Conservation (phyloP, 208 protist genomes). For the Tetramitus jugosus region DNA sequence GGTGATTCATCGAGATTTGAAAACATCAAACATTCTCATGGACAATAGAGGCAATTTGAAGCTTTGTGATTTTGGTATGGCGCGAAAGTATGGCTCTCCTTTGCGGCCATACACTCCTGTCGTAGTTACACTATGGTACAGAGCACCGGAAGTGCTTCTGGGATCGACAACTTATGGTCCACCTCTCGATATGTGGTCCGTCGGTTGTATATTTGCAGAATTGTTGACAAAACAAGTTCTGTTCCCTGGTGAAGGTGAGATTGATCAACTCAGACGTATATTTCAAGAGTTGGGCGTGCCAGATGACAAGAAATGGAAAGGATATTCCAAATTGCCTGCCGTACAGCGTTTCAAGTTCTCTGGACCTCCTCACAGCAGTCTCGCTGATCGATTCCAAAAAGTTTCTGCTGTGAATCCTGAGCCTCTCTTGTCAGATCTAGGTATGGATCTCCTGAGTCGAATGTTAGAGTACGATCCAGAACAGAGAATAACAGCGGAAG, state of each 20-base stretch:
- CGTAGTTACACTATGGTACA: constrained; percentile 33
- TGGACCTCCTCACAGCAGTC: background rate
- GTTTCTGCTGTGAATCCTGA: background rate
- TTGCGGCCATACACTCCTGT: constrained; percentile 25
- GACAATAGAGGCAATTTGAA: constrained; percentile 32
- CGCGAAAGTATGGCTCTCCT: background rate
- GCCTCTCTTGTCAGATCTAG: background rate
- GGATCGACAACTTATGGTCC: constrained; percentile 24
- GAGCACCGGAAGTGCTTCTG: constrained; percentile 25
- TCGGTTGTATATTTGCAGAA: constrained; percentile 71
- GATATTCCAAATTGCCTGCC: background rate
- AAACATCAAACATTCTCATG: constrained; percentile 35
- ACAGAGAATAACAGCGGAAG: background rate
- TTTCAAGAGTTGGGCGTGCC: background rate
- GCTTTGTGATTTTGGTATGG: constrained; percentile 24
- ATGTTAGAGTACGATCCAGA: constrained; percentile 1
- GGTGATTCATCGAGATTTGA: constrained; percentile 38
- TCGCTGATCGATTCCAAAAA: background rate
- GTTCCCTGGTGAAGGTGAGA: constrained; percentile 47
- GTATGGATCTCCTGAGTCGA: constrained; percentile 3
- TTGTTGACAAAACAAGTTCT: constrained; percentile 43
- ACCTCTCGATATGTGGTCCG: constrained; percentile 62
- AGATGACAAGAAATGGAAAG: background rate
- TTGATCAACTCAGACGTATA: constrained; percentile 66
- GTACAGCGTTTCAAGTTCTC: background rate